Percentiles rank a stretch among this genome's conserved stretches.
These are phyloP conservation scores for Apiotrichum brassicae DNA, from an alignment of 1,284 basidiomycete genomes.

Conservation along the genomic window DNA sequence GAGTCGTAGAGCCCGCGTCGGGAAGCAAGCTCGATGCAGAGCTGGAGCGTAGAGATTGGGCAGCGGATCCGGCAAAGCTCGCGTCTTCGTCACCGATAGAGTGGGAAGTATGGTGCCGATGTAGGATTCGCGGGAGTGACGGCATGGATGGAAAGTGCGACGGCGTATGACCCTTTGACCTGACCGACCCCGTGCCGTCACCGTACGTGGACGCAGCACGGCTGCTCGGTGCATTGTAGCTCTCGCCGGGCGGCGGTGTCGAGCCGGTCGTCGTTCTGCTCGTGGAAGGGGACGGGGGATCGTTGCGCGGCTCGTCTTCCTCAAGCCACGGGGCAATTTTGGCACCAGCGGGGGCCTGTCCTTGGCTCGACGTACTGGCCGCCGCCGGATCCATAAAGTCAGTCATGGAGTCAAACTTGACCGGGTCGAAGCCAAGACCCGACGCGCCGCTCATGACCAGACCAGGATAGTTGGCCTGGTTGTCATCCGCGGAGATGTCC, in stretches of 20 bases:
- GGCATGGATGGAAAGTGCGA: slow-evolving; percentile 32
- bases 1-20: slow-evolving; percentile 5
- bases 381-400: slow-evolving; percentile 36
- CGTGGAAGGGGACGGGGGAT: slow-evolving; percentile 1
- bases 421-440: slow-evolving; percentile 25
- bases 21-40: slow-evolving; percentile 7
- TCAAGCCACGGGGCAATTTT: slow-evolving; percentile 44
- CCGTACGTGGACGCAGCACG: background rate
- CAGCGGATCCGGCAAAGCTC: background rate
- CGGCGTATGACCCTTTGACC: slow-evolving; percentile 14
- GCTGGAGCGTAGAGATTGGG: slow-evolving; percentile 5
- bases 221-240: background rate
- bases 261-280: background rate
- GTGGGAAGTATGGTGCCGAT: slow-evolving; percentile 5
- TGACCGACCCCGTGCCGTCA: background rate
- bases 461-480: slow-evolving; percentile 22
- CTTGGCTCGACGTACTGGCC: background rate
- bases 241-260: background rate
- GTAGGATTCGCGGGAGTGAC: slow-evolving; percentile 18
- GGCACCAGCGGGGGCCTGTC: slow-evolving; percentile 14
- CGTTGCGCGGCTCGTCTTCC: slow-evolving; percentile 34
- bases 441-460: slow-evolving; percentile 24
- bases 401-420: slow-evolving; percentile 30
- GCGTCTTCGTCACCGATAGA: slow-evolving; percentile 3
- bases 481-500: no score